These are phyloP conservation scores for Penicillium mononematosum DNA, from an alignment of 495 filamentous ascomycete genomes.

Conservation along the genomic window DNA sequence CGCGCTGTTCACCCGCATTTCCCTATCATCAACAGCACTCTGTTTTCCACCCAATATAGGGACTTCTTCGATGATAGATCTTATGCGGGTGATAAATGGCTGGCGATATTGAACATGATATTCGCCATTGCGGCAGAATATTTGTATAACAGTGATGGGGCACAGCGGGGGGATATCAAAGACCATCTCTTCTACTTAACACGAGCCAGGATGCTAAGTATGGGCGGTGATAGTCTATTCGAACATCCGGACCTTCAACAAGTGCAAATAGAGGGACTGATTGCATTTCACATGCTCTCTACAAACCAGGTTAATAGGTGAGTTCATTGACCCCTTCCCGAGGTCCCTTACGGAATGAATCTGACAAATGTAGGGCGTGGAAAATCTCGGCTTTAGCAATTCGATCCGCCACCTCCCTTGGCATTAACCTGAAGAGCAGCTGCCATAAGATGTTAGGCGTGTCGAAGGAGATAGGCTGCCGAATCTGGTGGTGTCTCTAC, in stretches of 20 bases:
- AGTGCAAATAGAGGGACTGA: constrained; percentile 54
- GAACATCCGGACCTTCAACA: constrained; percentile 54
- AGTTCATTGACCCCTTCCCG: not conserved
- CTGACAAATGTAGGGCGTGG: constrained; percentile 53
- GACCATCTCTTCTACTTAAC: constrained; percentile 58
- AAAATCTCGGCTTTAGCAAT: constrained; percentile 59
- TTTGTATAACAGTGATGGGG: constrained; percentile 43
- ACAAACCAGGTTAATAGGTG: constrained; percentile 61
- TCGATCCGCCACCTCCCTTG: constrained; percentile 58
- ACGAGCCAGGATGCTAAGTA: constrained; percentile 51
- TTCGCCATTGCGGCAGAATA: constrained; percentile 61
- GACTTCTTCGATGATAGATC: constrained; percentile 27
- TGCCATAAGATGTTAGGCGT: constrained; percentile 43
- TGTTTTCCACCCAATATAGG: constrained; percentile 38
- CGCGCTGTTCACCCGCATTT: constrained; percentile 53
- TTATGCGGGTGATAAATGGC: constrained; percentile 45
- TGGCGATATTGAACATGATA: constrained; percentile 59
- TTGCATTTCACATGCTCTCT: constrained; percentile 56
- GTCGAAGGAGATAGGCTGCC: constrained; percentile 58
- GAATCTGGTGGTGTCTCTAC: constrained; percentile 66
- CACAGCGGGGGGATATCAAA: constrained; percentile 39
- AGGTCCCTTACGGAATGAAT: not conserved
- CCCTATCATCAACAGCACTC: constrained; percentile 53
- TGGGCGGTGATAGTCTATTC: constrained; percentile 48
- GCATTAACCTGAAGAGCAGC: constrained; percentile 64